Evolutionary conservation across 75 land plant genomes (phyloP).

Genomic region (Isoetes taiwanensis): DNA sequence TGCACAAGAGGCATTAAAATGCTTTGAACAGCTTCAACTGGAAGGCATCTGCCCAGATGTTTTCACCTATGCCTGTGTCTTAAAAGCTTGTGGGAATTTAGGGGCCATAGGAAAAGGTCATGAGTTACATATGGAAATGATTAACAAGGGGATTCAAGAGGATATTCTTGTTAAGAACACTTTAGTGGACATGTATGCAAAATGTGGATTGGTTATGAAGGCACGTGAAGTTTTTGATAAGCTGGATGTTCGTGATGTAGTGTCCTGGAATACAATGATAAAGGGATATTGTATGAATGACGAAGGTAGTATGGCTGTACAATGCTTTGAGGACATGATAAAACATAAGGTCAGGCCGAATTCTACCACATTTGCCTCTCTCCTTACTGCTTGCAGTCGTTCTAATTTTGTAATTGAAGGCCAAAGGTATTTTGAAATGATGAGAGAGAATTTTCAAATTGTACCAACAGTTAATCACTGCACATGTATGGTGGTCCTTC

Average conservation of each 20-base stretch:
- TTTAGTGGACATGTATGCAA: not conserved
- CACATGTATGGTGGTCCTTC: not conserved
- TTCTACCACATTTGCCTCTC: not conserved
- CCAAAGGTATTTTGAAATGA: not conserved
- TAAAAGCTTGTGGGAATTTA: not conserved
- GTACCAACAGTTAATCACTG: not conserved
- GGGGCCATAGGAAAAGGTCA: not conserved
- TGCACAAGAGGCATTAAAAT: not conserved
- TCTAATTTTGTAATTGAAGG: not conserved
- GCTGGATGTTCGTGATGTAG: not conserved
- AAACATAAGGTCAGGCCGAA: not conserved
- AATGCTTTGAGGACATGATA: not conserved
- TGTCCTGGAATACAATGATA: not conserved
- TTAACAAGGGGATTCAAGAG: not conserved
- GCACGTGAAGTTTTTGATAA: not conserved
- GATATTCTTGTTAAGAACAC: constrained; percentile 4
- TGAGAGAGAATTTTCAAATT: not conserved
- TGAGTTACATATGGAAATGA: not conserved
- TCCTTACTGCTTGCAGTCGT: not conserved
- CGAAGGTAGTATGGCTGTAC: not conserved
- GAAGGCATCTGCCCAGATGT: not conserved
- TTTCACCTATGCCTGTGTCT: not conserved
- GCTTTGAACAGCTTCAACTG: not conserved
- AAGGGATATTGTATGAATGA: not conserved
- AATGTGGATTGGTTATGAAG: not conserved